Evolutionary conservation across 1,284 basidiomycete species (phyloP), one percentile per base, ranked within the genome.

Genomic region (Melanopsichium pennsylvanicum): DNA sequence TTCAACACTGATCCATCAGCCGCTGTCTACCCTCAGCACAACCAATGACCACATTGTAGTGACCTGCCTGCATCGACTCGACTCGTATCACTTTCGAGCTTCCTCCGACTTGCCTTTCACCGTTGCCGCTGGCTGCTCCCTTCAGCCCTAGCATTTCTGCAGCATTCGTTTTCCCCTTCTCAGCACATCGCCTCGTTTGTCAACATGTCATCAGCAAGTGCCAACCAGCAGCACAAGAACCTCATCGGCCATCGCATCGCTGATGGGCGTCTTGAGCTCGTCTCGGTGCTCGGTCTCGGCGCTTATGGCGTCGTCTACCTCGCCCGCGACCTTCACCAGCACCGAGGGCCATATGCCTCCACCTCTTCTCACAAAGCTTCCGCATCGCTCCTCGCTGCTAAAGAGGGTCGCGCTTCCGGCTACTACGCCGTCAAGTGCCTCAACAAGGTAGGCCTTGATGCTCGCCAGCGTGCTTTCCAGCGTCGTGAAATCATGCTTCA

Each of bases 281-380:
- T 93, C 75, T 88, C 91, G 76, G 87, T 95, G 50, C 87, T 98
- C 49, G 95, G 95, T 46, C 87, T 92, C 46, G 95, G 95, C 37
- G 93, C 93, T 21, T 97, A 97, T 81, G 95, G 95, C 60, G 90
- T 96, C 74, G 94, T 97, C 42, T 97, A 97, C 83, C 90, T 80
- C 26, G 79, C 79, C 2, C 74, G 77, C 23, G 78, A 80, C 41
- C 56, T 75, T 22, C 64, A 68, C 19, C 66, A 66, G 35, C 74
- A 75, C 56, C 60, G 55, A 9, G 68, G 66, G 35, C 63, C 73
- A 3, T 71, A 59, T 29, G 64, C 62, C 33, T 69, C 64, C 33
- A 69, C 64, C 45, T 69, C 64, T 25, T 50, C 40, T 11, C 59
- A 69, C 37, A 41, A 54, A 39, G 59, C 58, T 7, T 62, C 59